phyloP scores from a whole-genome alignment of 140 eudicot genomes.

The Flaveria floridana region DNA sequence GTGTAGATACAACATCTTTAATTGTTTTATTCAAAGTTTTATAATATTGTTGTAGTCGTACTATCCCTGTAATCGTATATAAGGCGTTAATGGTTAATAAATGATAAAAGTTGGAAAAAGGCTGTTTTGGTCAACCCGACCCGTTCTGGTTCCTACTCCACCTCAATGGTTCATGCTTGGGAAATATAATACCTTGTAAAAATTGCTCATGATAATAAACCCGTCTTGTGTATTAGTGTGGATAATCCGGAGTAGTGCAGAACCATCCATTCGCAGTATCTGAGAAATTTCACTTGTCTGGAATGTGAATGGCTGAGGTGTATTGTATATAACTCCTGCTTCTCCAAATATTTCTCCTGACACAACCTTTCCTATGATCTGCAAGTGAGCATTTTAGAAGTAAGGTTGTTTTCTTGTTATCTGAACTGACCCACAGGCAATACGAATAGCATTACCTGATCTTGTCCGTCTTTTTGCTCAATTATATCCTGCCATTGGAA shows the following conservation, averaged over 20 bases:
- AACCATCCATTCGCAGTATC: conserved; percentile 62
- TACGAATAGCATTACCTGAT: conserved; percentile 53
- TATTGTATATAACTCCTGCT: conserved; percentile 69
- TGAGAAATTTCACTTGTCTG: conserved; percentile 81
- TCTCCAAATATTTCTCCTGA: conserved; percentile 86
- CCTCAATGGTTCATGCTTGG: conserved; percentile 12
- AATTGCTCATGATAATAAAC: conserved; percentile 66
- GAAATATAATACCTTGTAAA: conserved; percentile 58
- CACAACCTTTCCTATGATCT: conserved; percentile 60
- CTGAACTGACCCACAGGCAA: not conserved
- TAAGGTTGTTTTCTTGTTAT: conserved; percentile 15
- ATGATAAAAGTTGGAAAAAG: not conserved
- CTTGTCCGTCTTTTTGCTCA: conserved; percentile 49
- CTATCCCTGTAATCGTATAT: not conserved
- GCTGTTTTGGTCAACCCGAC: not conserved
- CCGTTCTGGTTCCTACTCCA: not conserved
- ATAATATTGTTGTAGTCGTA: not conserved
- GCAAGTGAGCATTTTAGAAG: conserved; percentile 25
- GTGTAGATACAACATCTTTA: conserved; percentile 1
- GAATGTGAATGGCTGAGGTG: conserved; percentile 78
- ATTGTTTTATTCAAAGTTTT: not conserved
- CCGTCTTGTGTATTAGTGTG: conserved; percentile 61
- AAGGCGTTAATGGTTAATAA: not conserved
- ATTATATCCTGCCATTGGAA: conserved; percentile 55
- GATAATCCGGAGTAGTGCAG: conserved; percentile 49